Conservation (phyloP, 495 filamentous ascomycete species). For the Mycothermus thermophilus region DNA sequence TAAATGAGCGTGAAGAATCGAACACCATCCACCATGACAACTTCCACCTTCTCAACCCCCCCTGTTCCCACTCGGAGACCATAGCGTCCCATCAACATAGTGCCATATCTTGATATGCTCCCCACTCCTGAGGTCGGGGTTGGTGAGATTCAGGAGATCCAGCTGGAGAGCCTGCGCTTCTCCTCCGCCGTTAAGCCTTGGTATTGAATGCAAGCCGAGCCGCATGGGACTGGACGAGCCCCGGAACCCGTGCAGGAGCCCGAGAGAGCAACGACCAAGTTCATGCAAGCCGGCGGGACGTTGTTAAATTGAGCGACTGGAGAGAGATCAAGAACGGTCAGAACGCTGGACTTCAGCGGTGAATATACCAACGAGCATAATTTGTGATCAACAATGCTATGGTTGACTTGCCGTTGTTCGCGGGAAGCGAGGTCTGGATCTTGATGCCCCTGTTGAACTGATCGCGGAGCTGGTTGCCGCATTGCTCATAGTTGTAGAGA, state of each 20-base stretch:
- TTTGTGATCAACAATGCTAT: too few relatives aligned
- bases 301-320: conserved; percentile 9
- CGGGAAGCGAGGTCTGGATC: conserved; percentile 4
- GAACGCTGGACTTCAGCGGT: background rate
- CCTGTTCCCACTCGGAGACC: too few relatives aligned
- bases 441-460: conserved; percentile 1
- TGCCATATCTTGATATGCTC: too few relatives aligned
- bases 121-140: too few relatives aligned
- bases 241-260: conserved; percentile 7
- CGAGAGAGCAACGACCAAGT: conserved; percentile 2
- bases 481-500: conserved; percentile 9
- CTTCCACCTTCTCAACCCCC: too few relatives aligned
- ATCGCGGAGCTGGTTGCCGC: conserved; percentile 1
- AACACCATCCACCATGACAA: too few relatives aligned
- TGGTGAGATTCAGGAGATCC: too few relatives aligned
- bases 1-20: too few relatives aligned
- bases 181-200: conserved; percentile 7
- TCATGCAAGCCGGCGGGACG: conserved; percentile 13
- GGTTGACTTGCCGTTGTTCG: conserved; percentile 1
- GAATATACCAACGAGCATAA: too few relatives aligned
- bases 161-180: conserved; percentile 5
- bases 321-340: background rate
- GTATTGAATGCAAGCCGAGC: conserved; percentile 10
- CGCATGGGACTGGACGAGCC: conserved; percentile 10
- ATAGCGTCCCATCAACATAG: too few relatives aligned